Conservation (phyloP, 768 basidiomycete genomes). For the Leccinum disarticulatum region DNA sequence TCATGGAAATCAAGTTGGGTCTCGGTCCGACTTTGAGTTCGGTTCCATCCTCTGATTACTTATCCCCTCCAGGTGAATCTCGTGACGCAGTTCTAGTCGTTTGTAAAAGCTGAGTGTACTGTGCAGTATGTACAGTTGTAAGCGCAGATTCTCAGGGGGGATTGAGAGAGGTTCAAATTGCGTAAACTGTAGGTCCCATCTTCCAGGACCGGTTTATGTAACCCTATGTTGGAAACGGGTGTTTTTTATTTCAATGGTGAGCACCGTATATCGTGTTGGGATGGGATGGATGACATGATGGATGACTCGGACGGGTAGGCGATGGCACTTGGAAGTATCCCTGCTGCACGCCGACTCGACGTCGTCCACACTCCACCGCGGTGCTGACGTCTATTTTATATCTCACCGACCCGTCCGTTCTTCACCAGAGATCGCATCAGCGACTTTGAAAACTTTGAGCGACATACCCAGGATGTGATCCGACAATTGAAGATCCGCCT, state of each 20-base stretch:
- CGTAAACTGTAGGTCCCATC: neutral
- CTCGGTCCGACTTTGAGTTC: neutral
- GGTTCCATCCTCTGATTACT: neutral
- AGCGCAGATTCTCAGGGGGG: neutral
- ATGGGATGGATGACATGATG: neutral
- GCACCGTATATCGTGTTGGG: neutral
- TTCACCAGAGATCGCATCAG: conserved; percentile 40
- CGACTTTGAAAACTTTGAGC: conserved; percentile 42
- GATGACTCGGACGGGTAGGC: conserved; percentile 13
- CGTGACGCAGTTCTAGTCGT: conserved; percentile 37
- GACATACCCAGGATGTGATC: conserved; percentile 35
- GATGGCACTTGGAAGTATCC: conserved; percentile 40
- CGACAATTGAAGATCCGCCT: conserved; percentile 34
- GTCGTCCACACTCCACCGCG: neutral
- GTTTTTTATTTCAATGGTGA: conserved; percentile 43
- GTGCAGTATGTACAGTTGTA: neutral
- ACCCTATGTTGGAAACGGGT: conserved; percentile 35
- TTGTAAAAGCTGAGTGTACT: conserved; percentile 33
- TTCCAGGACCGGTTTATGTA: too few species aligned
- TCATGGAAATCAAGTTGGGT: conserved; percentile 34
- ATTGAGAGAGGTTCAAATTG: neutral
- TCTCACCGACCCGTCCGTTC: conserved; percentile 46
- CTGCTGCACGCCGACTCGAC: neutral
- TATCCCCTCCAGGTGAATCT: conserved; percentile 35
- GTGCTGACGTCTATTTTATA: conserved; percentile 18